A percentile compares a stretch with the other conserved stretches of the same genome.
These are phyloP conservation scores for Phyllosticta citrichinensis DNA, from an alignment of 2,329 filamentous ascomycete species.

Conservation along the genomic window DNA sequence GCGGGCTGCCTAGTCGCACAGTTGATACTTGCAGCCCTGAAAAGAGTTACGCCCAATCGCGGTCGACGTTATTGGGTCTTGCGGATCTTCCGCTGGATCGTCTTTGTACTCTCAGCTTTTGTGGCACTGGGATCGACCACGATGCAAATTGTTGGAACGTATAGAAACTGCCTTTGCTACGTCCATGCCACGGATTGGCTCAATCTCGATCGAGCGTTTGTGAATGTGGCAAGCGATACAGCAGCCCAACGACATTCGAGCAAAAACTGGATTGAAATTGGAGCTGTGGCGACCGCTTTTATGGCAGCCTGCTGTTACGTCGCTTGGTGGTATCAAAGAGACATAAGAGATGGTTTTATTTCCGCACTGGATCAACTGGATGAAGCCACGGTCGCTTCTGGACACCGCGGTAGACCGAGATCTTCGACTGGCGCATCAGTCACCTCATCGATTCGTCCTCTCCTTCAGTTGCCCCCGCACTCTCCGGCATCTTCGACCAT, in stretches of 20 bases:
- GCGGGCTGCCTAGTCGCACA: neutral
- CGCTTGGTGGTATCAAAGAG: conserved; percentile 5
- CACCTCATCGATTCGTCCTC: neutral
- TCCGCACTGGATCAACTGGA: neutral
- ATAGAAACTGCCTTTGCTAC: conserved; percentile 10
- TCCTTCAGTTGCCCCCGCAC: neutral
- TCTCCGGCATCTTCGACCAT: neutral
- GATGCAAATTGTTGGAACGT: conserved; percentile 11
- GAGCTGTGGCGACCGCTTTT: conserved; percentile 2
- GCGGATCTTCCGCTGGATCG: neutral
- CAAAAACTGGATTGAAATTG: conserved; percentile 6
- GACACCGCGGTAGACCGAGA: neutral
- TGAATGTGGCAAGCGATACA: conserved; percentile 3
- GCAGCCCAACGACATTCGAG: conserved; percentile 5
- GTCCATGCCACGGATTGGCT: conserved; percentile 1
- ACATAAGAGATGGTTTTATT: neutral
- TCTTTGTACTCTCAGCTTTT: neutral
- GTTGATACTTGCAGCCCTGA: neutral
- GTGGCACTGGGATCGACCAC: conserved; percentile 4
- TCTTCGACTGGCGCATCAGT: neutral
- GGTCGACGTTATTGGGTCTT: neutral
- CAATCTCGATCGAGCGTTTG: neutral
- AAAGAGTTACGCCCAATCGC: neutral
- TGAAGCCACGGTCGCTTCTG: neutral
- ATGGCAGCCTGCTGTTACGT: conserved; percentile 2